phyloP scores from a whole-genome alignment of 2,329 filamentous ascomycete genomes.

The Arthrobotrys megalospora region DNA sequence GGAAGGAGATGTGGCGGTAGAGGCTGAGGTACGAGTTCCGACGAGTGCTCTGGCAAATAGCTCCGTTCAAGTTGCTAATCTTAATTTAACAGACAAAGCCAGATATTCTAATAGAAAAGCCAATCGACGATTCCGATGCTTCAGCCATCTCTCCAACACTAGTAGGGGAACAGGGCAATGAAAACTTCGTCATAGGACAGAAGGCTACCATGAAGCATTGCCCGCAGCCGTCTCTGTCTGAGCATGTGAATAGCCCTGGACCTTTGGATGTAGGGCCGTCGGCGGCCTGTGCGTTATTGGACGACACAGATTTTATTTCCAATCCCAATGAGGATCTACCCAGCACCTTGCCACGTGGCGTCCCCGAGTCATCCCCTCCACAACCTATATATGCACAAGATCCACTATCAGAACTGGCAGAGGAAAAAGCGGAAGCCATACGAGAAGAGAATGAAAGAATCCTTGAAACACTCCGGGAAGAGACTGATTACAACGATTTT shows the following conservation, averaged over 20 bases:
- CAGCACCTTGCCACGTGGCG: neutral
- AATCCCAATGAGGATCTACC: neutral
- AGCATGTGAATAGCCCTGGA: no score
- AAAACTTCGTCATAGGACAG: neutral
- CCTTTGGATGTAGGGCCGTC: neutral
- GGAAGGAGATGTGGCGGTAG: neutral
- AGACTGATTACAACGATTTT: slow-evolving; percentile 59
- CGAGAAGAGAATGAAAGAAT: slow-evolving; percentile 52
- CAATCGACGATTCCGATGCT: neutral
- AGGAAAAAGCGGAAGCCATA: slow-evolving; percentile 17
- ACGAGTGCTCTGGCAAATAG: neutral
- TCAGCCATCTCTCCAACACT: neutral
- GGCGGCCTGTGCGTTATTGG: neutral
- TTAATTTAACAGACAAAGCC: slow-evolving; percentile 13
- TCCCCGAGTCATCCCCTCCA: slow-evolving; percentile 38
- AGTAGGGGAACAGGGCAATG: neutral
- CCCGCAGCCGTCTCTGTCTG: neutral
- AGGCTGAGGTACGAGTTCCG: slow-evolving; percentile 4
- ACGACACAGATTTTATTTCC: neutral
- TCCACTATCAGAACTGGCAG: slow-evolving; percentile 8
- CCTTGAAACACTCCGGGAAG: slow-evolving; percentile 32
- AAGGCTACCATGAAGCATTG: slow-evolving; percentile 2
- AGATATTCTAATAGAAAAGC: neutral
- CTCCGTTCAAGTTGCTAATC: neutral
- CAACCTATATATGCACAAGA: neutral